Conservation (phyloP, 2,329 filamentous ascomycete genomes). For the Arthrobotrys megalospora region DNA sequence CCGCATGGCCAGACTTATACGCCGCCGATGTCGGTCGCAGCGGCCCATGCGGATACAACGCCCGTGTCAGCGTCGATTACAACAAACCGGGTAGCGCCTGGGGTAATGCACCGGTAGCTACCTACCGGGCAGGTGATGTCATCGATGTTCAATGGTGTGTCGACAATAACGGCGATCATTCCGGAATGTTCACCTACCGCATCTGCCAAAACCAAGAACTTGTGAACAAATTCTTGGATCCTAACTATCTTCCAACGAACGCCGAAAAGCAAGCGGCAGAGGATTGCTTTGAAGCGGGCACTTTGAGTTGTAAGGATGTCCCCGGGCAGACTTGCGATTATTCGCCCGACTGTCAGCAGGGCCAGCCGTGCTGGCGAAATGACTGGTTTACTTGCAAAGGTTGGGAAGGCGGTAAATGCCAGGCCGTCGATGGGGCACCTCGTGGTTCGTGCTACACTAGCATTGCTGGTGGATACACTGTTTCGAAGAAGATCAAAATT, state of each 20-base stretch:
- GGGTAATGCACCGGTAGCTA: conserved; percentile 68
- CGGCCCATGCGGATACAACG: conserved; percentile 73
- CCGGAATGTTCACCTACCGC: conserved; percentile 73
- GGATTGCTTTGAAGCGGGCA: conserved; percentile 71
- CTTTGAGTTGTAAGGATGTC: conserved; percentile 71
- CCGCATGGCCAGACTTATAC: conserved; percentile 71
- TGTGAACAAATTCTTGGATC: conserved; percentile 71
- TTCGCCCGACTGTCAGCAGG: conserved; percentile 70
- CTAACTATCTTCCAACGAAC: conserved; percentile 70
- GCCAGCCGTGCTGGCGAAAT: conserved; percentile 67
- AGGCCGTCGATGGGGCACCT: conserved; percentile 70
- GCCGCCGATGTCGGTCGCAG: conserved; percentile 70
- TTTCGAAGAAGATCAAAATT: conserved; percentile 72
- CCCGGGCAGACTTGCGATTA: conserved; percentile 71
- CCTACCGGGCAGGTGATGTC: conserved; percentile 69
- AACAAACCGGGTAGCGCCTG: conserved; percentile 70
- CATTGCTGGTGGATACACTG: conserved; percentile 72
- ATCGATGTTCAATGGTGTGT: conserved; percentile 73
- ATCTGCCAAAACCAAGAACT: conserved; percentile 72
- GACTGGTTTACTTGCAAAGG: conserved; percentile 71
- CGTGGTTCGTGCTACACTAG: conserved; percentile 71
- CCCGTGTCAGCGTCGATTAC: conserved; percentile 72
- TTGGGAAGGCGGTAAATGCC: conserved; percentile 67
- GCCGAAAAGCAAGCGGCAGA: conserved; percentile 73
- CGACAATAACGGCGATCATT: conserved; percentile 73